Evolutionary conservation across 345 rosid species (phyloP).

Genomic region (Ceriops tagal): DNA sequence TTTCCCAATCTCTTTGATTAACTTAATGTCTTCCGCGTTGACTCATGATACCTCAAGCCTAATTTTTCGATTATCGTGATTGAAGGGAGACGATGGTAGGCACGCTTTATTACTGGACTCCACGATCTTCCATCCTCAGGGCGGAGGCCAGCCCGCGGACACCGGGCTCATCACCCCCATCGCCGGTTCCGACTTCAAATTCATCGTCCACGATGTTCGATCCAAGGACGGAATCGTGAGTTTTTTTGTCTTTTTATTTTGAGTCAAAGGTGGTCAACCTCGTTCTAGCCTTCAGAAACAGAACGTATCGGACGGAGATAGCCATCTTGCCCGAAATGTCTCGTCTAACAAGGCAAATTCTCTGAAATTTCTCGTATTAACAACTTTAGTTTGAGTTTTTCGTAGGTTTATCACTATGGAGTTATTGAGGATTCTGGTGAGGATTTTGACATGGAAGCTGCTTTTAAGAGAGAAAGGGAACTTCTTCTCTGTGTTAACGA

Average conservation of each 20-base stretch:
- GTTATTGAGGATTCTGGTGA: constrained; percentile 34
- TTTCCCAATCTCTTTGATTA: not conserved
- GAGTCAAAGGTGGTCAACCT: too few species aligned
- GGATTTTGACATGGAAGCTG: constrained; percentile 29
- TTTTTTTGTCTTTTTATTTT: not conserved
- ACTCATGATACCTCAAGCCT: not conserved
- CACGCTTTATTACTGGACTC: constrained; percentile 59
- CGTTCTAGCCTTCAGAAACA: too few species aligned
- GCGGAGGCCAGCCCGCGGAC: constrained; percentile 90
- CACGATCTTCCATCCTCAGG: constrained; percentile 90
- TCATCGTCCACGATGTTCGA: constrained; percentile 76
- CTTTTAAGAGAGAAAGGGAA: constrained; percentile 38
- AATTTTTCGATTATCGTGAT: not conserved
- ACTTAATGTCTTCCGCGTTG: not conserved
- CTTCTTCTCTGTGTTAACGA: constrained; percentile 60
- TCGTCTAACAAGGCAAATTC: too few species aligned
- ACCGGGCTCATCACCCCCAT: constrained; percentile 45
- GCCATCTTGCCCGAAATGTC: too few species aligned
- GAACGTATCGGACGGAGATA: too few species aligned
- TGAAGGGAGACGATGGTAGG: constrained; percentile 64
- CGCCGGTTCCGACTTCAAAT: constrained; percentile 34
- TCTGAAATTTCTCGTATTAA: too few species aligned
- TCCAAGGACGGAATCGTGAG: constrained; percentile 63
- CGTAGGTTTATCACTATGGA: constrained; percentile 76
- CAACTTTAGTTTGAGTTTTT: not conserved